phyloP scores from a whole-genome alignment of 495 filamentous ascomycete genomes.

The Copromyces sp. region DNA sequence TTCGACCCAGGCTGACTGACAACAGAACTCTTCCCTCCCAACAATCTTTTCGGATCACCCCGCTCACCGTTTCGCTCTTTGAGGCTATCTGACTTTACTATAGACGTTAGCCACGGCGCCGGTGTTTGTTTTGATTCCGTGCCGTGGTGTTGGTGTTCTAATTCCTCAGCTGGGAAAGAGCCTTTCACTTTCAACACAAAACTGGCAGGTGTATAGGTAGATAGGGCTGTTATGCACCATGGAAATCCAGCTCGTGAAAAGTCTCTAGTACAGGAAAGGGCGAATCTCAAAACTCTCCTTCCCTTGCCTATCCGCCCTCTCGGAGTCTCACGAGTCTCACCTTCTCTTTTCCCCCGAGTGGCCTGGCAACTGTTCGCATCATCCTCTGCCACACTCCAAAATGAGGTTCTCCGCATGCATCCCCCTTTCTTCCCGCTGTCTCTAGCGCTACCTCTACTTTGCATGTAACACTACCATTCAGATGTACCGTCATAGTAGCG shows the following conservation, averaged over 20 bases:
- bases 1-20: not conserved
- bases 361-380: not conserved
- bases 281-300: not conserved
- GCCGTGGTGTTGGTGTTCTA: not conserved
- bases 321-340: not conserved
- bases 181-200: not conserved
- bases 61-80: not conserved
- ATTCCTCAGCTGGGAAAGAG: not conserved
- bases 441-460: not conserved
- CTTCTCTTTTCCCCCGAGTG: not conserved
- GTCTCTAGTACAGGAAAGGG: not conserved
- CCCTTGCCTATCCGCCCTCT: not conserved
- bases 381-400: not conserved
- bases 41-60: not conserved
- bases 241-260: not conserved
- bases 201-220: not conserved
- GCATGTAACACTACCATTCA: not conserved
- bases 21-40: not conserved
- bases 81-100: not conserved
- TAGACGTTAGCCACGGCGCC: not conserved
- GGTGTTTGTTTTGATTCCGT: not conserved
- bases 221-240: not conserved
- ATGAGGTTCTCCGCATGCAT: not conserved
- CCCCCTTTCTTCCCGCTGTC: not conserved
- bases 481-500: not conserved